phyloP scores from a whole-genome alignment of 352 stramenopile genomes.

The Pythium myriotylum region DNA sequence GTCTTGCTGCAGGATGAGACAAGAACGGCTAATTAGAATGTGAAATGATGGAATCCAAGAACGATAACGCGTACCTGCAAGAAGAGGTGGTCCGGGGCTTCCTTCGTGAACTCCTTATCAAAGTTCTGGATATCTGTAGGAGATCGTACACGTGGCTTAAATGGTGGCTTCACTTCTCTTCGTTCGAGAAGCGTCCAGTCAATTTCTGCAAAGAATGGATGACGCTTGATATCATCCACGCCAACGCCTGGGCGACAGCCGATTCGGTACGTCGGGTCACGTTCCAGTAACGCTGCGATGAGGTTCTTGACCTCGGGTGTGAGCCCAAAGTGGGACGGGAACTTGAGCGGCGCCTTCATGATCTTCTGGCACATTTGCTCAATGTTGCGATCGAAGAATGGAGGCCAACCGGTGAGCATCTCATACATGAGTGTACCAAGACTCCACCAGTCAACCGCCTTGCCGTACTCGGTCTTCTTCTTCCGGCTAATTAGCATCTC shows the following conservation, averaged over 20 bases:
- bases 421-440: conserved; percentile 94
- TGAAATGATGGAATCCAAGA: too few relatives aligned
- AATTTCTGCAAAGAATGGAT: conserved; percentile 81
- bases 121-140: conserved; percentile 90
- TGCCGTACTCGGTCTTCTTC: conserved; percentile 90
- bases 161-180: conserved; percentile 77
- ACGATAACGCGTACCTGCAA: too few relatives aligned
- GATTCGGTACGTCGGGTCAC: conserved; percentile 68
- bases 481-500: conserved; percentile 91
- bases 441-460: conserved; percentile 94
- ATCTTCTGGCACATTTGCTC: conserved; percentile 93
- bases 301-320: conserved; percentile 76
- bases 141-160: conserved; percentile 81
- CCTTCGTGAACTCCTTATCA: conserved; percentile 88
- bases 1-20: conserved; percentile 62
- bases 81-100: conserved; percentile 76
- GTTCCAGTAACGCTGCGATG: conserved; percentile 75
- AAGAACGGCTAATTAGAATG: too few relatives aligned
- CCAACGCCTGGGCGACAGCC: conserved; percentile 67
- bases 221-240: conserved; percentile 75
- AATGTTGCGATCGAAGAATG: conserved; percentile 93
- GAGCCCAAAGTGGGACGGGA: conserved; percentile 84
- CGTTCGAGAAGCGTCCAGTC: conserved; percentile 77
- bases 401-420: conserved; percentile 94
- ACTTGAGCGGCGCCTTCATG: conserved; percentile 87